Evolutionary conservation across 2,329 filamentous ascomycete genomes (phyloP).

Genomic region (Rhynchosporium agropyri): DNA sequence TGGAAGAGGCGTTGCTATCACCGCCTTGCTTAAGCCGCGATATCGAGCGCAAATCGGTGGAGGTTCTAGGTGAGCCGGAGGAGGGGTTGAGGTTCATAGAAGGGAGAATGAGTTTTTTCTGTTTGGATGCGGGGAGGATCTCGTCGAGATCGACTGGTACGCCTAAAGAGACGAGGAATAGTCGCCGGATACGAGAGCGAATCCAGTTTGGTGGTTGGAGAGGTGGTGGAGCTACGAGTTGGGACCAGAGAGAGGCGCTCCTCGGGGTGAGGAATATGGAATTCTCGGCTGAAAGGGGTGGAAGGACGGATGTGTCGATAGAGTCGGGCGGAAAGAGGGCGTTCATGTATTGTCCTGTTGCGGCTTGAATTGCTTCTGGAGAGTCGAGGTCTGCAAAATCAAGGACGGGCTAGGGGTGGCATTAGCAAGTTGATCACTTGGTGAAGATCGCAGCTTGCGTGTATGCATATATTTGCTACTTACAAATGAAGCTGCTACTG

Average conservation of each 20-base stretch:
- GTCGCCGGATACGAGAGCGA: slow-evolving; percentile 86
- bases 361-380: slow-evolving; percentile 60
- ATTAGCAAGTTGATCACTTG: slow-evolving; percentile 35
- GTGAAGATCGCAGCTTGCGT: slow-evolving; percentile 18
- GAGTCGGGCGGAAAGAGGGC: slow-evolving; percentile 64
- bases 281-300: slow-evolving; percentile 48
- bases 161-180: slow-evolving; percentile 93
- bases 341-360: slow-evolving; percentile 67
- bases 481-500: slow-evolving; percentile 47
- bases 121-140: slow-evolving; percentile 93
- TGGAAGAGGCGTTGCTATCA: slow-evolving; percentile 57
- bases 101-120: slow-evolving; percentile 94
- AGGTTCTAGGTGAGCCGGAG: slow-evolving; percentile 56
- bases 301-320: slow-evolving; percentile 54
- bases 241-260: slow-evolving; percentile 91
- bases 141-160: slow-evolving; percentile 97
- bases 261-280: slow-evolving; percentile 81
- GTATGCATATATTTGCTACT: slow-evolving; percentile 43
- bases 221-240: slow-evolving; percentile 91
- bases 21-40: slow-evolving; percentile 41
- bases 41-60: slow-evolving; percentile 51
- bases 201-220: slow-evolving; percentile 98
- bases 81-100: slow-evolving; percentile 62
- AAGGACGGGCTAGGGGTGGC: slow-evolving; percentile 59
- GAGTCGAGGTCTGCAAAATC: slow-evolving; percentile 64